phyloP scores from a whole-genome alignment of 1,139 yeast species.

The Hansenula sp. region DNA sequence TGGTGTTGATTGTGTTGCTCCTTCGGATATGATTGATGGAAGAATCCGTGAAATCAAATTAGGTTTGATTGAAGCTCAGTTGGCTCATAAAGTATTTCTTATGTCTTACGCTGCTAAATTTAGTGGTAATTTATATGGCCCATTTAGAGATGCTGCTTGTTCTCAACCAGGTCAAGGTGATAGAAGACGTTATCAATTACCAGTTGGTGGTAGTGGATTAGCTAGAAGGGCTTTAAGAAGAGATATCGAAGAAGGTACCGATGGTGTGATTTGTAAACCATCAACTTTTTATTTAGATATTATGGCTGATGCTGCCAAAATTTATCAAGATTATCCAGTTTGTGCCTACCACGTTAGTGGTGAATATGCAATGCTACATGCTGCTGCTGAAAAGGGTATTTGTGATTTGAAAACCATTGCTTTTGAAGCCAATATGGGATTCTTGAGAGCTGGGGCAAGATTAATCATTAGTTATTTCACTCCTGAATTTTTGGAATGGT shows the following conservation, averaged over 20 bases:
- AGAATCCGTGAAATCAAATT: slow-evolving; percentile 83
- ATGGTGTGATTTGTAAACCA: slow-evolving; percentile 95
- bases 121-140: slow-evolving; percentile 89
- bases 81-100: slow-evolving; percentile 85
- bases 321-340: slow-evolving; percentile 81
- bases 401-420: slow-evolving; percentile 88
- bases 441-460: slow-evolving; percentile 94
- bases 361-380: slow-evolving; percentile 96
- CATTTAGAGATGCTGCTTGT: slow-evolving; percentile 97
- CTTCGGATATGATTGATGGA: slow-evolving; percentile 98
- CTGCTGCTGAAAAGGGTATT: slow-evolving; percentile 95
- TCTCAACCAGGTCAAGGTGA: slow-evolving; percentile 89
- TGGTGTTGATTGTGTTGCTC: slow-evolving; percentile 95
- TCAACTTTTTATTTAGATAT: slow-evolving; percentile 93
- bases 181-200: slow-evolving; percentile 89
- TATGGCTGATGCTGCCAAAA: slow-evolving; percentile 79
- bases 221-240: slow-evolving; percentile 88
- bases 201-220: slow-evolving; percentile 88
- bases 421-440: slow-evolving; percentile 87
- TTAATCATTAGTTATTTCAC: slow-evolving; percentile 89
- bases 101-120: slow-evolving; percentile 96
- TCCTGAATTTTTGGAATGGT: slow-evolving; percentile 95
- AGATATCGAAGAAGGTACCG: slow-evolving; percentile 92
- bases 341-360: slow-evolving; percentile 98
- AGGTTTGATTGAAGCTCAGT: slow-evolving; percentile 77